Base-by-base conservation (phyloP, 192 early-diverging fungal species). In the Coemansia sp. region DNA sequence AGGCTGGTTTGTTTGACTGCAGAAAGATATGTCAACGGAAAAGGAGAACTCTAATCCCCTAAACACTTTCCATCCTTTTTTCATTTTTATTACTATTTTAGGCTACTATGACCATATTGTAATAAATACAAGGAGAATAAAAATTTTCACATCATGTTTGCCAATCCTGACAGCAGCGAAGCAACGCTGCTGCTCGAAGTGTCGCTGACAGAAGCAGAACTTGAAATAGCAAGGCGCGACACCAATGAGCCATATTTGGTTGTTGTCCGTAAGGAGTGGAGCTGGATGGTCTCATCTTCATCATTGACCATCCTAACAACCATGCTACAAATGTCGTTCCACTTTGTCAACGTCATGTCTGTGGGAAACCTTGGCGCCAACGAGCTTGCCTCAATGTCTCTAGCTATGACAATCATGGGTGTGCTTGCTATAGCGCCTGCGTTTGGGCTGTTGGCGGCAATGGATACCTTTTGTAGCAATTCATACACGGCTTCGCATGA, bases 321-420 rank as follows among this genome's bases (percentile, higher is more conserved):
- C 65, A 59, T 89, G 34, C 65, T 90, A 47, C 87, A 89, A 54
- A 85, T 86, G 60, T 84, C 83, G 28, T 65, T 90, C 19, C 82
- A 86, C 56, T 68, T 88, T 55, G 82, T 82, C 51, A 87, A 84
- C 74, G 78, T 89, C 52, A 73, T 89, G 31, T 77, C 80, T 4
- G 74, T 89, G 19, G 88, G 89, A 24, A 88, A 86, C 58, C 67
- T 88, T 27, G 83, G 84, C 24, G 63, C 85, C 44, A 75, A 79
- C 54, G 85, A 90, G 76, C 71, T 92, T 53, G 88, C 85, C 4
- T 85, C 88, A 0, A 81, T 88, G 0, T 84, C 88, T 2, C 71
- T 92, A n/a, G 85, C 85, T 3, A 83, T 84, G 60, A 92, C 68
- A 61, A 57, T 74, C 16, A 68, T 65, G 30, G 73, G 67, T 7